Evolutionary conservation across 257 asterid species (phyloP).

Genomic region (Ballota nigra): DNA sequence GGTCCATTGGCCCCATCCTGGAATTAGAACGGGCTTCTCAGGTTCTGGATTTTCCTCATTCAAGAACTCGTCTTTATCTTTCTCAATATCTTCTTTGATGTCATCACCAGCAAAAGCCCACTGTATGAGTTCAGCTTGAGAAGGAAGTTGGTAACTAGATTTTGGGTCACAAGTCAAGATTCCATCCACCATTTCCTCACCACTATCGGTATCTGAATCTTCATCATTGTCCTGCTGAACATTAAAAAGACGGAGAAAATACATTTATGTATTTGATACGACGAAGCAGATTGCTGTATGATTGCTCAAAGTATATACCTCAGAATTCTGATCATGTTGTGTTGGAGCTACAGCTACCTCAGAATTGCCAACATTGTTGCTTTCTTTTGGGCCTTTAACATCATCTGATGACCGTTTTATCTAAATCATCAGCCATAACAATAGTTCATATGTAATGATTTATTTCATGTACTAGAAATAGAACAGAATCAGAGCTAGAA

Average conservation of each 20-base stretch:
- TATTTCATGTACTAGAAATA: not conserved
- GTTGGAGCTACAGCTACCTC: slow-evolving; percentile 23
- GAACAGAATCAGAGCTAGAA: not conserved
- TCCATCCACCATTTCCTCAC: slow-evolving; percentile 91
- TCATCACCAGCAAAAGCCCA: slow-evolving; percentile 98
- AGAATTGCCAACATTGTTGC: slow-evolving; percentile 24
- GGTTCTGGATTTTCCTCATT: slow-evolving; percentile 89
- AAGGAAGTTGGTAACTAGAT: slow-evolving; percentile 70
- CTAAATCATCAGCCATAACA: slow-evolving; percentile 36
- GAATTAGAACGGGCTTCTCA: slow-evolving; percentile 72
- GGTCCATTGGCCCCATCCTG: slow-evolving; percentile 99
- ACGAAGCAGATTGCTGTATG: not conserved
- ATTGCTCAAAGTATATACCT: slow-evolving; percentile 44
- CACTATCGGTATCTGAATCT: slow-evolving; percentile 63
- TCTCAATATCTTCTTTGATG: slow-evolving; percentile 80
- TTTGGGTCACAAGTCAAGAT: slow-evolving; percentile 65
- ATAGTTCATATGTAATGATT: not conserved
- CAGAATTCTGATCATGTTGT: slow-evolving; percentile 30
- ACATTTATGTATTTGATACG: slow-evolving; percentile 6
- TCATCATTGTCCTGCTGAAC: slow-evolving; percentile 43
- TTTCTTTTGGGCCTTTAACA: slow-evolving; percentile 30
- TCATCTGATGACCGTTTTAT: slow-evolving; percentile 34
- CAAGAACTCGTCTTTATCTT: slow-evolving; percentile 70
- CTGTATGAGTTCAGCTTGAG: slow-evolving; percentile 84
- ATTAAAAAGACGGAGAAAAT: not conserved